These are phyloP conservation scores for Mucor velutinosus DNA, from an alignment of 371 early-diverging fungal species.

Conservation along the genomic window DNA sequence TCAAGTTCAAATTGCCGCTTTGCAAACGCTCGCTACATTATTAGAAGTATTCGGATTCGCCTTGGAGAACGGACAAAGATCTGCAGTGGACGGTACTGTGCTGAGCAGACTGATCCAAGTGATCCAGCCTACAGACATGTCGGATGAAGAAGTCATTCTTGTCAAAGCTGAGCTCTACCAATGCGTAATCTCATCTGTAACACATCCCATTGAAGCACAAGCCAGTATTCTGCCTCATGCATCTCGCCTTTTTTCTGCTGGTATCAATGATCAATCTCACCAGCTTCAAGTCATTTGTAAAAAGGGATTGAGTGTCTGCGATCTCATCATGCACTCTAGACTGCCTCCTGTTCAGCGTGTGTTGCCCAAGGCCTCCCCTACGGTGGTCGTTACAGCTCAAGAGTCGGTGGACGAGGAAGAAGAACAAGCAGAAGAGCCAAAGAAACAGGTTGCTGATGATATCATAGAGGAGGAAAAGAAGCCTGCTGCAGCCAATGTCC, in stretches of 20 bases:
- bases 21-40: constrained; percentile 22
- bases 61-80: constrained; percentile 29
- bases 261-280: constrained; percentile 41
- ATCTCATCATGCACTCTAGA: constrained; percentile 59
- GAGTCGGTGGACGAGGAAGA: constrained; percentile 13
- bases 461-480: background rate
- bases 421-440: background rate
- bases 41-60: constrained; percentile 34
- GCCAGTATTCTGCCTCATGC: constrained; percentile 49
- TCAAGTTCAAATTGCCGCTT: constrained; percentile 38
- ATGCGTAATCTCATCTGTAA: constrained; percentile 42
- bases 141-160: constrained; percentile 17
- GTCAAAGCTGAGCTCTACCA: constrained; percentile 41
- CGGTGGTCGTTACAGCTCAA: constrained; percentile 24
- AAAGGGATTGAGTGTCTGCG: constrained; percentile 56
- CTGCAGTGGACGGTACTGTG: constrained; percentile 32
- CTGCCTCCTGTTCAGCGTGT: constrained; percentile 64
- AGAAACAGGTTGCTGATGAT: constrained; percentile 5
- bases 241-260: constrained; percentile 41
- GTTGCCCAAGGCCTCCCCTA: constrained; percentile 24
- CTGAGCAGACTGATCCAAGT: constrained; percentile 34
- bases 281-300: constrained; percentile 48
- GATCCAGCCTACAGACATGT: constrained; percentile 17
- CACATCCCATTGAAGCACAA: constrained; percentile 42
- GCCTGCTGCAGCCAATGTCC: background rate